phyloP scores from a whole-genome alignment of 345 rosid genomes.

The Salix exigua region DNA sequence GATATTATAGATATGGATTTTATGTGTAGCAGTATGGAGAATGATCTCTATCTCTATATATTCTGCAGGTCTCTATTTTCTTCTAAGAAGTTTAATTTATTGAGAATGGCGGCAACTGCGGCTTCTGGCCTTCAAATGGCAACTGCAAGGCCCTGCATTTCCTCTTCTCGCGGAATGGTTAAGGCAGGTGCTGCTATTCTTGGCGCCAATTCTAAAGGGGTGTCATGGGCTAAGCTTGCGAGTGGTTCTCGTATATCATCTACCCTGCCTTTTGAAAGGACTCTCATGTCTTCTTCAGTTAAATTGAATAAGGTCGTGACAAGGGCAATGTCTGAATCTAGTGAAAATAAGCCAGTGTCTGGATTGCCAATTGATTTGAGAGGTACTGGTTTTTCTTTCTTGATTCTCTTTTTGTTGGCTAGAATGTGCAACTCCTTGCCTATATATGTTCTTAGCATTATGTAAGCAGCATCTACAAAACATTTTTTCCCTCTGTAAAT shows the following conservation, averaged over 20 bases:
- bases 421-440: not conserved
- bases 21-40: not conserved
- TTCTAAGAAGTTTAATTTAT: slow-evolving; percentile 13
- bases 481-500: not conserved
- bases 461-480: not conserved
- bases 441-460: not conserved
- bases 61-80: slow-evolving; percentile 23
- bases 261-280: slow-evolving; percentile 32
- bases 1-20: not conserved
- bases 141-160: slow-evolving; percentile 47
- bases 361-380: slow-evolving; percentile 81
- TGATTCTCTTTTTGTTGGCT: not conserved
- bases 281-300: slow-evolving; percentile 29
- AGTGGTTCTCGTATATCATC: slow-evolving; percentile 48
- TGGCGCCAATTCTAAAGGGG: slow-evolving; percentile 34
- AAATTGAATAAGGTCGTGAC: slow-evolving; percentile 41
- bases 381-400: slow-evolving; percentile 41
- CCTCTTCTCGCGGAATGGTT: slow-evolving; percentile 38
- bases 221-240: slow-evolving; percentile 49
- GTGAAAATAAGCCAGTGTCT: slow-evolving; percentile 44
- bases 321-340: slow-evolving; percentile 58
- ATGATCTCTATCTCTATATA: not conserved
- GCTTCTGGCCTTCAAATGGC: slow-evolving; percentile 61
- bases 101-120: slow-evolving; percentile 56
- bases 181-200: slow-evolving; percentile 42